A percentile compares a stretch with the other conserved stretches of the same genome.
Evolutionary conservation across 2,329 filamentous ascomycete genomes (phyloP).

Genomic region (Nothophaeocryptopus gaeumannii): DNA sequence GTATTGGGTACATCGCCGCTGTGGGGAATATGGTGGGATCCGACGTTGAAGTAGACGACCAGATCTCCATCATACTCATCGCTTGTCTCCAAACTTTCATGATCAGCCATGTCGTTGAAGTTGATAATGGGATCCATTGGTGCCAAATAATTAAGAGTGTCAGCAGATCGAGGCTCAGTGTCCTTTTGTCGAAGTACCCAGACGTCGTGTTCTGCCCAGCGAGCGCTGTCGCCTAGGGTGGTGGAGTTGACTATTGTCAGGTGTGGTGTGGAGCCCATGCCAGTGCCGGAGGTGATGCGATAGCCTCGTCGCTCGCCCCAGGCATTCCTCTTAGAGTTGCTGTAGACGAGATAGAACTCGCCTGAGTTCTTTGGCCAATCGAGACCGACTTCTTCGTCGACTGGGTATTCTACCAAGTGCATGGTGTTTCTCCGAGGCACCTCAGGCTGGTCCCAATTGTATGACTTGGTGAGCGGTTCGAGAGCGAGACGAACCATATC

Average conservation of each 20-base stretch:
- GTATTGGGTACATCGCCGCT: conserved; percentile 34
- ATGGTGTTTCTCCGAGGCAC: conserved; percentile 33
- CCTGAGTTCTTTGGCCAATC: conserved; percentile 40
- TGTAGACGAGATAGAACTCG: conserved; percentile 42
- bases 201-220: conserved; percentile 53
- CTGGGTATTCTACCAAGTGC: conserved; percentile 29
- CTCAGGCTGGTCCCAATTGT: conserved; percentile 31
- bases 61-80: conserved; percentile 33
- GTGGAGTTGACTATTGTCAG: conserved; percentile 51
- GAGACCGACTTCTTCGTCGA: conserved; percentile 29
- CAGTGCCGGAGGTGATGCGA: conserved; percentile 40
- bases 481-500: conserved; percentile 35
- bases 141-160: conserved; percentile 48
- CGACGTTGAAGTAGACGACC: conserved; percentile 53
- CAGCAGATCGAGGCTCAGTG: conserved; percentile 48
- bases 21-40: conserved; percentile 50
- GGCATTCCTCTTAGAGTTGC: conserved; percentile 36
- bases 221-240: conserved; percentile 45
- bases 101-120: conserved; percentile 51
- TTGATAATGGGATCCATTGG: conserved; percentile 50
- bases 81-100: conserved; percentile 44
- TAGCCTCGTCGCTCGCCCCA: conserved; percentile 46
- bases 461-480: conserved; percentile 31
- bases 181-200: conserved; percentile 53
- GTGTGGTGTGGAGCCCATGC: conserved; percentile 40